A percentile compares a stretch with the other conserved stretches of the same genome.
Conservation (phyloP, 169 alveolate species). For the Eimeria acervulina region DNA sequence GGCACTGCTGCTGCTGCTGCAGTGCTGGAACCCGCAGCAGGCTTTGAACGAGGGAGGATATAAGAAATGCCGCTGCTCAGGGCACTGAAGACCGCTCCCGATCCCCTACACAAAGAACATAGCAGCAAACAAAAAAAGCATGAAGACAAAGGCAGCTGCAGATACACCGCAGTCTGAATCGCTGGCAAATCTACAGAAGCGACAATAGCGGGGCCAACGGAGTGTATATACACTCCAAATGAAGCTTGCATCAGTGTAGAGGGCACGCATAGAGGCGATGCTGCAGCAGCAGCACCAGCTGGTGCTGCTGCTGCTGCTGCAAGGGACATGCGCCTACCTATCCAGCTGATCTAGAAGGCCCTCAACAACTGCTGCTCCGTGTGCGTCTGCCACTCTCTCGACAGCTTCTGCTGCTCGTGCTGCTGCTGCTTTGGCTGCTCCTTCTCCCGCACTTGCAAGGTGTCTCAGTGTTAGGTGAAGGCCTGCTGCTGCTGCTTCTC, state of each 20-base stretch:
- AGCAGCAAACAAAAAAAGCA: neutral
- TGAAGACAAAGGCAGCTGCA: neutral
- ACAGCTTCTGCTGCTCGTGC: slow-evolving; percentile 62
- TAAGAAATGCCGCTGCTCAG: slow-evolving; percentile 59
- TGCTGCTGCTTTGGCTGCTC: slow-evolving; percentile 67
- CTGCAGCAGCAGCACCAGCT: neutral
- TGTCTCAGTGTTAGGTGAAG: slow-evolving; percentile 35
- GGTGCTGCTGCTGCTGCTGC: neutral
- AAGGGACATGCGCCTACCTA: neutral
- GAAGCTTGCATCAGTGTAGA: neutral
- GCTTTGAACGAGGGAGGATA: slow-evolving; percentile 27
- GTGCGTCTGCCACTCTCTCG: slow-evolving; percentile 30
- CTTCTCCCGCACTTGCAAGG: slow-evolving; percentile 55
- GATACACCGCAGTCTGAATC: neutral
- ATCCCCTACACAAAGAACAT: neutral
- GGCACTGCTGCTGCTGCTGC: neutral
- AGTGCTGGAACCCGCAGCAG: neutral
- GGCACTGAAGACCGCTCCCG: slow-evolving; percentile 42
- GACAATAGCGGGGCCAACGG: neutral
- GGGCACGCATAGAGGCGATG: neutral
- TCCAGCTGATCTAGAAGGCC: slow-evolving; percentile 25
- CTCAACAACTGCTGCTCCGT: slow-evolving; percentile 48
- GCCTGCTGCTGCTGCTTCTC: slow-evolving; percentile 58
- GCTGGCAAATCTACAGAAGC: neutral
- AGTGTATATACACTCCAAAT: neutral